Evolutionary conservation across 129 eudicot species (phyloP), one percentile per base, ranked within the genome.

Genomic region (Oenanthe sinensis): DNA sequence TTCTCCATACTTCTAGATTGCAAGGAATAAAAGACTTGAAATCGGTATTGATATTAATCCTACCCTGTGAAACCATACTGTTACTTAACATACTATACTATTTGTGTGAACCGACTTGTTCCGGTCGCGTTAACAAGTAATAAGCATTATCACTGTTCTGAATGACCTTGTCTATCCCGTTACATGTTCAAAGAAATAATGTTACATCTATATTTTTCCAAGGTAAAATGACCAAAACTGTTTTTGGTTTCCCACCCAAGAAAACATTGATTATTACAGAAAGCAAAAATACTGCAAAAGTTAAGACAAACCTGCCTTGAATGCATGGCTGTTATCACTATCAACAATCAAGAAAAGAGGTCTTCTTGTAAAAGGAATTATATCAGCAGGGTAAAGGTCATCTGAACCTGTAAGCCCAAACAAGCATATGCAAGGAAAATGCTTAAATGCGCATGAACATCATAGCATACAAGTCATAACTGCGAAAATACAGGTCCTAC

Each of bases 241-340:
- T 20, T 65, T 65, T 4, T n/a, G 15, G 6, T n/a, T 60, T n/a
- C 68, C 11, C 8, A 67, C 72, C 39, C 42, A 50, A 42, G 42
- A 79, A 48, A 65, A 54, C 30, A 71, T 65, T 42, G 54, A 47
- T 50, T 19, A 54, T 19, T 10, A 83, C 16, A 68, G 71, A 40
- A 42, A 6, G 65, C 33, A 19, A 30, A 43, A 60, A 73, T 33
- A 33, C 6, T 42, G 50, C 75, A 54, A 82, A 80, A 88, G 93
- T 88, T 83, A 39, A 79, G 88, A 95, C 97, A 95, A 95, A 95
- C 99, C 99, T 95, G 99, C 99, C 99, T 95, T 95, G 97, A 95
- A 95, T 88, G 97, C 90, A 86, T 87, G 94, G 97, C 99, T 95
- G 89, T 81, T 92, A 82, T 95, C 96, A 78, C 99, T 90, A 73